Evolutionary conservation across 2,329 filamentous ascomycete genomes (phyloP).

Genomic region (Microdochium nivale): DNA sequence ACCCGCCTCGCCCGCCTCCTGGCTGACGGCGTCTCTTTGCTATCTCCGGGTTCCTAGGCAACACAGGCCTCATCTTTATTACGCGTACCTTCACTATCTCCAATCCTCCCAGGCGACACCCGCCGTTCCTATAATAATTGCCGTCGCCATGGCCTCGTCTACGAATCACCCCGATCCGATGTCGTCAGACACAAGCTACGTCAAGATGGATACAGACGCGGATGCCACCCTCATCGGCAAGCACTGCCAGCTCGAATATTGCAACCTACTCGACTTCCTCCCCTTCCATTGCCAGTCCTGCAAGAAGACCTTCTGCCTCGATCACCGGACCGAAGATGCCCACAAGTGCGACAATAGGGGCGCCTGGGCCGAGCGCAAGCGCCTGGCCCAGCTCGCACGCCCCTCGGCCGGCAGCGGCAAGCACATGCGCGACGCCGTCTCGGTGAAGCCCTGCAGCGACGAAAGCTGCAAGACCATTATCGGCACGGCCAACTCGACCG

Average conservation of each 20-base stretch:
- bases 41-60: too few species aligned
- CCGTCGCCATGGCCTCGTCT: neutral
- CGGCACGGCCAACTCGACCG: conserved; percentile 58
- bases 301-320: conserved; percentile 76
- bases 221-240: conserved; percentile 81
- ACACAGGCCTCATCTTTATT: too few species aligned
- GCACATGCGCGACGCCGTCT: conserved; percentile 43
- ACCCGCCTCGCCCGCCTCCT: neutral
- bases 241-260: conserved; percentile 87
- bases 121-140: neutral
- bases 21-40: neutral
- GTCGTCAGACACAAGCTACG: conserved; percentile 45
- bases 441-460: conserved; percentile 60
- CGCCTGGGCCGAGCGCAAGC: conserved; percentile 52
- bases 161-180: neutral
- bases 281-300: conserved; percentile 93
- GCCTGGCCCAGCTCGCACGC: conserved; percentile 43
- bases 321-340: conserved; percentile 79
- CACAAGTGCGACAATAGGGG: conserved; percentile 60
- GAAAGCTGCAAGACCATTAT: conserved; percentile 61
- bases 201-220: conserved; percentile 59
- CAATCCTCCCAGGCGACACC: too few species aligned
- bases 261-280: conserved; percentile 91
- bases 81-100: too few species aligned
- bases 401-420: conserved; percentile 46